phyloP scores from a whole-genome alignment of 2,329 filamentous ascomycete genomes.

The Alternaria conjuncta region DNA sequence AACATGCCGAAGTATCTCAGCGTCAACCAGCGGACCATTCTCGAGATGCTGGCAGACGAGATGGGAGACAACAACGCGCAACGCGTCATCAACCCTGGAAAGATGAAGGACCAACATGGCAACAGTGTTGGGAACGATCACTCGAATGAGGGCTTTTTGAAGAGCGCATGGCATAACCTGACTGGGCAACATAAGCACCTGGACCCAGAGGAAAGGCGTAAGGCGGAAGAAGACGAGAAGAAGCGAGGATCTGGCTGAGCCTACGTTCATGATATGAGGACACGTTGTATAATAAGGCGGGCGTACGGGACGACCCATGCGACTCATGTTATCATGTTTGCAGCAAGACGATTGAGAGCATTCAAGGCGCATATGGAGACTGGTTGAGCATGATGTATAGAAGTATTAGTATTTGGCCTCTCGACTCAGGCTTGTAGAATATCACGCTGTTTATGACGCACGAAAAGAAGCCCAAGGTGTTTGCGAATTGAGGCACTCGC shows the following conservation, averaged over 20 bases:
- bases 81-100: slow-evolving; percentile 83
- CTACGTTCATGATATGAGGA: neutral
- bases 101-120: slow-evolving; percentile 47
- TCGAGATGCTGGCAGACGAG: slow-evolving; percentile 97
- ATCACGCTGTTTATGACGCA: slow-evolving; percentile 11
- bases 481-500: neutral
- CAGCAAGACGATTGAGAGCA: slow-evolving; percentile 32
- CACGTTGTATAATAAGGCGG: slow-evolving; percentile 16
- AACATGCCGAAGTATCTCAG: slow-evolving; percentile 93
- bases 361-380: slow-evolving; percentile 33
- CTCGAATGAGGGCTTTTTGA: slow-evolving; percentile 87
- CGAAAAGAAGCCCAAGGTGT: neutral
- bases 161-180: slow-evolving; percentile 89
- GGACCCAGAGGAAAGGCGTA: slow-evolving; percentile 38
- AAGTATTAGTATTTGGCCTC: slow-evolving; percentile 32
- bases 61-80: slow-evolving; percentile 92
- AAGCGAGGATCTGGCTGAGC: slow-evolving; percentile 47
- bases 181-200: slow-evolving; percentile 70
- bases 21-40: slow-evolving; percentile 86
- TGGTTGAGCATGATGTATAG: slow-evolving; percentile 26
- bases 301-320: slow-evolving; percentile 14
- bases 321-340: slow-evolving; percentile 10
- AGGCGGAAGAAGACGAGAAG: slow-evolving; percentile 39
- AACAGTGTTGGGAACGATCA: slow-evolving; percentile 52
- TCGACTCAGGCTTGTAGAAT: slow-evolving; percentile 45